Percentiles rank a stretch among this genome's conserved stretches.
Evolutionary conservation across 2,329 filamentous ascomycete species (phyloP).

Genomic region (Cercospora brassicicola): DNA sequence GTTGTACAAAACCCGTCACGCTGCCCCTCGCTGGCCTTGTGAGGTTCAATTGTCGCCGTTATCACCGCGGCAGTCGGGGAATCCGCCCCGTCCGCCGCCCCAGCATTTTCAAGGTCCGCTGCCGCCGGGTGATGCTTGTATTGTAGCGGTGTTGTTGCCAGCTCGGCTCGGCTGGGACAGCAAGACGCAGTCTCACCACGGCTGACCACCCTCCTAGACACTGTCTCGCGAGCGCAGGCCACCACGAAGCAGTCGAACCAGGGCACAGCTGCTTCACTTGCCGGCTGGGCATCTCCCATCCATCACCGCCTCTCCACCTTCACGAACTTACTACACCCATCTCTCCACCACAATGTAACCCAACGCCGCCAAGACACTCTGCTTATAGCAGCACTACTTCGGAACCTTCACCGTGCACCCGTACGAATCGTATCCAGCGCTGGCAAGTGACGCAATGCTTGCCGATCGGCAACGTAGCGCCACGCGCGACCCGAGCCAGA

Average conservation of each 20-base stretch:
- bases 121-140: background rate
- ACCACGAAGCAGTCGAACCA: background rate
- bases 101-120: background rate
- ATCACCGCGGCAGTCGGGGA: background rate
- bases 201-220: background rate
- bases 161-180: background rate
- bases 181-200: background rate
- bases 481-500: background rate
- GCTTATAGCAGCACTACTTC: background rate
- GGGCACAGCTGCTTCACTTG: background rate
- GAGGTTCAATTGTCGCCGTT: background rate
- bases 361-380: background rate
- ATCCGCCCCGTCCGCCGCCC: background rate
- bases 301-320: constrained; percentile 1
- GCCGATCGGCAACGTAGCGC: background rate
- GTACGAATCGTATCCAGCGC: background rate
- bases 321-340: background rate
- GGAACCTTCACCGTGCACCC: background rate
- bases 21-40: background rate
- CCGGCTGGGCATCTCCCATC: background rate
- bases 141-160: background rate
- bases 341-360: background rate
- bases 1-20: background rate
- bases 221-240: background rate
- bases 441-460: background rate